These are phyloP conservation scores for Tripidium arundinaceum DNA, from an alignment of 202 grass and related monocot species.

Conservation along the genomic window DNA sequence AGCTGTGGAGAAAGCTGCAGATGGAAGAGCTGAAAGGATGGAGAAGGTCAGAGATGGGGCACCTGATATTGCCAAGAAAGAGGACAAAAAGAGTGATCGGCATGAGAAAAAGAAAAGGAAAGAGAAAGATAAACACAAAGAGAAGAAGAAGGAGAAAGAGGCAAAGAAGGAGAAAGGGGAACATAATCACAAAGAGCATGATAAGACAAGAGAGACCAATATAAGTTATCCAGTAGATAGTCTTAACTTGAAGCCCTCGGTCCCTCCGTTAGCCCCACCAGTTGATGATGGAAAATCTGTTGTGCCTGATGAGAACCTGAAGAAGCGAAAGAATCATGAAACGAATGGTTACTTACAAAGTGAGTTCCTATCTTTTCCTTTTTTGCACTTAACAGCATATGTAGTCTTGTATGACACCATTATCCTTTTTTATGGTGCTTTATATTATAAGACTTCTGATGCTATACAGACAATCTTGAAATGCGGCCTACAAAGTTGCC, in stretches of 20 bases:
- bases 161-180: conserved; percentile 48
- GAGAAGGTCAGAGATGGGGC: conserved; percentile 40
- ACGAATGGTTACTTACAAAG: conserved; percentile 60
- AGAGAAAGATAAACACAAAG: conserved; percentile 56
- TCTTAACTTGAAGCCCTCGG: conserved; percentile 31
- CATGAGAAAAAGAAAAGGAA: conserved; percentile 62
- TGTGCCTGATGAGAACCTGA: conserved; percentile 43
- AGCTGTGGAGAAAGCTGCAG: conserved; percentile 42
- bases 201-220: conserved; percentile 40
- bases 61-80: conserved; percentile 39
- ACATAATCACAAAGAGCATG: conserved; percentile 43
- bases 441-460: conserved; percentile 60
- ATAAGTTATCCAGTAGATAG: conserved; percentile 39
- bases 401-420: conserved; percentile 47
- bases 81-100: conserved; percentile 32
- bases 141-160: conserved; percentile 55
- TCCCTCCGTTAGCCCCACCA: conserved; percentile 21
- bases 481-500: conserved; percentile 52
- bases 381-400: conserved; percentile 13
- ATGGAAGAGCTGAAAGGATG: conserved; percentile 46
- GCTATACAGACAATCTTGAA: conserved; percentile 55
- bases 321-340: conserved; percentile 64
- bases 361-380: conserved; percentile 36
- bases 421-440: conserved; percentile 46
- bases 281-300: conserved; percentile 23